Conservation (phyloP, 2,329 filamentous ascomycete species). For the Pestalotiopsis fici region DNA sequence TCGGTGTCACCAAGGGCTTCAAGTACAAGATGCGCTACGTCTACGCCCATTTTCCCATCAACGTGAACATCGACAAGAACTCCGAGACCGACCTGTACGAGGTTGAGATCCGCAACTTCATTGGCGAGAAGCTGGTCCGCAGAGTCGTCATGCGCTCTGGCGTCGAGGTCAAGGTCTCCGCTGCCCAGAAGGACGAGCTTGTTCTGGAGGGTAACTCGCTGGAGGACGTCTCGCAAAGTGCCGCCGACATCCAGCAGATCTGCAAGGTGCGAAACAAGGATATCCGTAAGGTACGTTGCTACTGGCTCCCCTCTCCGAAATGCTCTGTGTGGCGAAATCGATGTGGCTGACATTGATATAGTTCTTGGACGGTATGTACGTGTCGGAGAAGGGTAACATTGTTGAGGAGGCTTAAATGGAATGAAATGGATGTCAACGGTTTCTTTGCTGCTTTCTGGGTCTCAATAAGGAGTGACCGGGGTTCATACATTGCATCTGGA, state of each 20-base stretch:
- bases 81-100: conserved; percentile 82
- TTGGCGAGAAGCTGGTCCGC: conserved; percentile 99
- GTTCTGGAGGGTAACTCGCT: conserved; percentile 91
- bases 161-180: conserved; percentile 87
- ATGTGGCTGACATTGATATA: conserved; percentile 37
- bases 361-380: conserved; percentile 99
- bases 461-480: conserved; percentile 61
- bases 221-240: conserved; percentile 96
- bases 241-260: conserved; percentile 99
- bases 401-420: conserved; percentile 54
- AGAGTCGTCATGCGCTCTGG: conserved; percentile 85
- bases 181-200: conserved; percentile 97
- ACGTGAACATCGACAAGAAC: conserved; percentile 99
- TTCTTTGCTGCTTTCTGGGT: conserved; percentile 62
- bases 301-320: not conserved
- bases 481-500: conserved; percentile 62
- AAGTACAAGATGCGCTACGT: conserved; percentile 99
- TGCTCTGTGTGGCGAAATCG: not conserved
- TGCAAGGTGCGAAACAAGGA: conserved; percentile 99
- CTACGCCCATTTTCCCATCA: conserved; percentile 99
- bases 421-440: conserved; percentile 42
- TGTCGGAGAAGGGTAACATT: conserved; percentile 98
- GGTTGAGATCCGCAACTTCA: conserved; percentile 99
- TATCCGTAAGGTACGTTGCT: conserved; percentile 86
- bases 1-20: conserved; percentile 98